Percentiles rank a stretch among this genome's conserved stretches.
Conservation (phyloP, 2,329 filamentous ascomycete species). For the Phialocephala sp. region DNA sequence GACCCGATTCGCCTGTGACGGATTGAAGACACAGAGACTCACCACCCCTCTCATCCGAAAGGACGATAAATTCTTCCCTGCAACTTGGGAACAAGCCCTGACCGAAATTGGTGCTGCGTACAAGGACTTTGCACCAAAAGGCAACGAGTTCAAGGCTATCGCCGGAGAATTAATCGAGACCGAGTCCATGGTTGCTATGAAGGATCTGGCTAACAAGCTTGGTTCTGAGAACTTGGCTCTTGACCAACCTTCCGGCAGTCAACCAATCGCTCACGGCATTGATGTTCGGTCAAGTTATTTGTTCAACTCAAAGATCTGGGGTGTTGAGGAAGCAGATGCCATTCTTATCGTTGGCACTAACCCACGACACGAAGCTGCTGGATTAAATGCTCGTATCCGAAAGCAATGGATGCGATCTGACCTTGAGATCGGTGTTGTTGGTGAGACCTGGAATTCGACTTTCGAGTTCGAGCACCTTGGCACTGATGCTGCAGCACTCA, state of each 20-base stretch:
- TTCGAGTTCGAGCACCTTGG: conserved; percentile 96
- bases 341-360: conserved; percentile 95
- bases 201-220: conserved; percentile 95
- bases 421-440: conserved; percentile 88
- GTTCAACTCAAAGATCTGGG: conserved; percentile 95
- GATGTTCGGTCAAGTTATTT: conserved; percentile 94
- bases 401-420: conserved; percentile 98
- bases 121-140: conserved; percentile 79
- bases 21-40: conserved; percentile 92
- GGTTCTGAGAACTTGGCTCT: conserved; percentile 95
- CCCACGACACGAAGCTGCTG: conserved; percentile 91
- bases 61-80: conserved; percentile 89
- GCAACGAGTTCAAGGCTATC: conserved; percentile 94
- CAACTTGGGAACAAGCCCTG: conserved; percentile 94
- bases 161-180: conserved; percentile 91
- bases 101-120: conserved; percentile 84
- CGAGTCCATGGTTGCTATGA: conserved; percentile 93
- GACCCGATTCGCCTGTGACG: conserved; percentile 93
- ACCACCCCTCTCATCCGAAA: conserved; percentile 90
- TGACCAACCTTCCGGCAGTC: conserved; percentile 83
- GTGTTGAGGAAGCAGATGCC: conserved; percentile 90
- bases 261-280: conserved; percentile 87
- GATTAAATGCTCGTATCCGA: conserved; percentile 93
- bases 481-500: conserved; percentile 76
- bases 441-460: conserved; percentile 89